Evolutionary conservation across 2,329 filamentous ascomycete genomes (phyloP).

Genomic region (Pseudogymnoascus sp.): DNA sequence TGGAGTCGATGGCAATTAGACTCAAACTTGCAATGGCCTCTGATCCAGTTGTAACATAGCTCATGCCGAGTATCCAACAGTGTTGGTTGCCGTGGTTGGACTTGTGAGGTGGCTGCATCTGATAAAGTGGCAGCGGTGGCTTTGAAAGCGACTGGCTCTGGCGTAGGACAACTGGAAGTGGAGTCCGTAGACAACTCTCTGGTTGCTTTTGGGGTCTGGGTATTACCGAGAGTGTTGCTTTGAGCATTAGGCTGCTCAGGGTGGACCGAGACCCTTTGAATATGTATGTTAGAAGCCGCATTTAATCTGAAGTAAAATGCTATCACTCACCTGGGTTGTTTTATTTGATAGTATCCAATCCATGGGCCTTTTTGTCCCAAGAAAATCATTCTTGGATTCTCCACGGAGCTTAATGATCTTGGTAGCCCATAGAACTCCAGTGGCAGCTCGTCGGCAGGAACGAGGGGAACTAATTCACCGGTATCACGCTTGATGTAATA

Average conservation of each 20-base stretch:
- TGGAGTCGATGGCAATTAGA: not conserved
- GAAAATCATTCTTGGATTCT: slow-evolving; percentile 28
- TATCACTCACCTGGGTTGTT: not conserved
- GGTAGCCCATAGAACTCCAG: slow-evolving; percentile 32
- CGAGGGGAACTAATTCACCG: slow-evolving; percentile 43
- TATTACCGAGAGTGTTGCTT: not conserved
- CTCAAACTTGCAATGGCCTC: not conserved
- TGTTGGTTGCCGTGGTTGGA: no score
- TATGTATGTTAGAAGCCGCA: not conserved
- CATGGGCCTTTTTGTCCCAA: slow-evolving; percentile 29
- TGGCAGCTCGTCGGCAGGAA: slow-evolving; percentile 47
- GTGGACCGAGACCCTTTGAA: not conserved
- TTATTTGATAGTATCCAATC: slow-evolving; percentile 28
- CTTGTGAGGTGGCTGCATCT: not conserved
- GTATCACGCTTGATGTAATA: slow-evolving; percentile 41
- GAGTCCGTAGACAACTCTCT: not conserved
- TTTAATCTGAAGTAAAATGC: not conserved
- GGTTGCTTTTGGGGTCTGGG: not conserved
- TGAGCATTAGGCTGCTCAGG: not conserved
- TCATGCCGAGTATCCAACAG: not conserved
- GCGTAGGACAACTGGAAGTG: not conserved
- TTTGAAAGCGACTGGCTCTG: not conserved
- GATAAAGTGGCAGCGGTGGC: not conserved
- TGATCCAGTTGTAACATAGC: not conserved
- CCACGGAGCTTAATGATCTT: slow-evolving; percentile 34